Base-by-base conservation (phyloP, 2,329 filamentous ascomycete species). In the Lasiodiplodia theobromae region DNA sequence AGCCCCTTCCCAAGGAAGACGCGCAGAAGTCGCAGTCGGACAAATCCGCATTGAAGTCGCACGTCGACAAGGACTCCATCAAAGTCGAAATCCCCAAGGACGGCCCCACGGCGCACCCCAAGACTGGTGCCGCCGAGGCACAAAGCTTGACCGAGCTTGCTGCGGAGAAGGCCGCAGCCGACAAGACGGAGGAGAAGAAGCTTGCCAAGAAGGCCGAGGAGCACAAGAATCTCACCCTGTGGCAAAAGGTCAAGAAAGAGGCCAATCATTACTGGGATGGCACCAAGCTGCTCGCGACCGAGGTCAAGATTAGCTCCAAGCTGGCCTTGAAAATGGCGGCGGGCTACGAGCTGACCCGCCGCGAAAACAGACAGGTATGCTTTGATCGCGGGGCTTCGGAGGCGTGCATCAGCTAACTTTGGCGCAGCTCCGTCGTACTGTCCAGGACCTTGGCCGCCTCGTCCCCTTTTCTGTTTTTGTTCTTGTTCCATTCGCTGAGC, bases 401-500 rank as follows among this genome's bases (percentile, higher is more conserved):
- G 3, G 14, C 16, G 8, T n/a, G 11, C 37, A 53, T 49, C 5
- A 2, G 34, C 57, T 68, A n/a, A 68, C n/a, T 14, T n/a, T 14
- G 12, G 25, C 66, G 67, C 71, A 88, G 87, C 86, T 99, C 68
- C 90, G 92, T 83, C 89, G 96, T 76, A 99, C 96, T 12, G 93
- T 97, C 18, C 93, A 96, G 81, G 96, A 99, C 83, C 86, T 99
- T 57, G 94, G 89, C 40, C 94, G 96, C 18, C 84, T 99, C 69
- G 92, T 99, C 16, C 96, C 96, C 18, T 99, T 99, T 81, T 97
- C 94, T 8, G 92, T 97, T 73, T 99, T 99, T 81, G 88, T 99
- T 75, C 95, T 99, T 73, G 94, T 99, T 49, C 96, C 96, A 1
- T 97, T 99, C 73, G 96, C 94, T 69, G 96, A 99, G 83, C 85